These are phyloP conservation scores for Diplodia corticola DNA, from an alignment of 2,329 filamentous ascomycete genomes.

Conservation along the genomic window DNA sequence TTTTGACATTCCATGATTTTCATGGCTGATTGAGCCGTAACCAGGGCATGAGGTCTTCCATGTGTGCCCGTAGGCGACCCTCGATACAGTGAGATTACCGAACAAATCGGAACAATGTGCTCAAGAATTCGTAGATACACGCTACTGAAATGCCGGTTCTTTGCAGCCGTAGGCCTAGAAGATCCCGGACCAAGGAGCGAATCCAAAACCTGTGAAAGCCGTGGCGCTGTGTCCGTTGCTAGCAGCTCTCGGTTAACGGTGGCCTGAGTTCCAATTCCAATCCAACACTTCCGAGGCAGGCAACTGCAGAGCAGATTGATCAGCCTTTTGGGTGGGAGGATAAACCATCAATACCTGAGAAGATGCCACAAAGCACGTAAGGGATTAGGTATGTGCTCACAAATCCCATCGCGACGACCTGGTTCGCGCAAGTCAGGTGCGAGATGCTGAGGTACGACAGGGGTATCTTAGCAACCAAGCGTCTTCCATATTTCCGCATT, in stretches of 20 bases:
- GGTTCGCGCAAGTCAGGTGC: not conserved
- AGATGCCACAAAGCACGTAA: too few species aligned
- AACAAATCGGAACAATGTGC: not conserved
- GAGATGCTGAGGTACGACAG: not conserved
- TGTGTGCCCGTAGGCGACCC: not conserved
- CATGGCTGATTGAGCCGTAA: not conserved
- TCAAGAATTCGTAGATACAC: constrained; percentile 44
- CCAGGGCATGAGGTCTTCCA: not conserved
- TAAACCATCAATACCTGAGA: too few species aligned
- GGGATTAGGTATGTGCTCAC: not conserved
- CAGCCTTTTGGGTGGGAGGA: not conserved
- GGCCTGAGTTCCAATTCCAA: not conserved
- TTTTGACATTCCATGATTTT: not conserved
- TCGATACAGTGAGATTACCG: not conserved
- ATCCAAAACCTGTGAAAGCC: not conserved
- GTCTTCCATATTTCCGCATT: not conserved
- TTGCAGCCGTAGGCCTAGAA: constrained; percentile 81
- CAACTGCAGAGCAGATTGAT: not conserved
- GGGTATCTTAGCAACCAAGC: not conserved
- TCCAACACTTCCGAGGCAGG: not conserved
- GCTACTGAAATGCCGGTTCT: constrained; percentile 82
- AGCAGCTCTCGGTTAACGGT: not conserved
- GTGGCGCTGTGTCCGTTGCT: not conserved
- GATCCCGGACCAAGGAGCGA: not conserved
- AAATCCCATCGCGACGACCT: not conserved